Base-by-base conservation (phyloP, 2,329 filamentous ascomycete genomes). In the Microsporum audouinii region DNA sequence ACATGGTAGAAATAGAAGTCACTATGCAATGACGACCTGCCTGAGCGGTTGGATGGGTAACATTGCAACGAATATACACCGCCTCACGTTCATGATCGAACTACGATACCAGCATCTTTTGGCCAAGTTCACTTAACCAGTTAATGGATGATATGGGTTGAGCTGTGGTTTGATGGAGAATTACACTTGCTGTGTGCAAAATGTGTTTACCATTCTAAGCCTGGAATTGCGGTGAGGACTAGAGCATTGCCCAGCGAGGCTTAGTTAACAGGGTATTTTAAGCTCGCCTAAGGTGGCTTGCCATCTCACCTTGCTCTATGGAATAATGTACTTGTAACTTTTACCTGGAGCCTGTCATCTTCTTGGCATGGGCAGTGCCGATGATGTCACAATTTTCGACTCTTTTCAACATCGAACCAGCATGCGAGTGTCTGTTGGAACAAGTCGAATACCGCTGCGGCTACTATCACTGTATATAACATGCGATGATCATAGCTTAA, bases 1-100 rank as follows among this genome's bases (percentile, higher is more conserved):
- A 78, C 65, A 76, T 73, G 65, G 75, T 79, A 14, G 76, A 79
- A 60, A 69, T 79, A 59, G 73, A 75, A 3, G 70, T 79, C 23
- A 72, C 71, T 47, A 65, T 77, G 31, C 76, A 73, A 66, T 76
- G 71, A 74, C 27, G 33, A 14, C 12, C 29, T 51, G 29, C 8
- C 27, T 47, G 12, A 31, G 2, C n/a, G 12, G 12, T 51, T 34
- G 8, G 4, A 29, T n/a, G 23, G 45, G 8, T 51, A 10, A 31
- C 7, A 51, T 51, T 5, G 4, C 27, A 29, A 29, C 45, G 27
- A 51, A 51, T 51, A 51, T 33, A 23, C 4, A 7, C 8, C 27
- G 10, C 8, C 7, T 31, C 27, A 31, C 10, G 29, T 12, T 10
- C 31, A 5, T 29, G 27, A 5, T 7, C 3, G 27, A 5, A 51